phyloP scores from a whole-genome alignment of 1,284 basidiomycete genomes.

The Ustilago cynodontis region DNA sequence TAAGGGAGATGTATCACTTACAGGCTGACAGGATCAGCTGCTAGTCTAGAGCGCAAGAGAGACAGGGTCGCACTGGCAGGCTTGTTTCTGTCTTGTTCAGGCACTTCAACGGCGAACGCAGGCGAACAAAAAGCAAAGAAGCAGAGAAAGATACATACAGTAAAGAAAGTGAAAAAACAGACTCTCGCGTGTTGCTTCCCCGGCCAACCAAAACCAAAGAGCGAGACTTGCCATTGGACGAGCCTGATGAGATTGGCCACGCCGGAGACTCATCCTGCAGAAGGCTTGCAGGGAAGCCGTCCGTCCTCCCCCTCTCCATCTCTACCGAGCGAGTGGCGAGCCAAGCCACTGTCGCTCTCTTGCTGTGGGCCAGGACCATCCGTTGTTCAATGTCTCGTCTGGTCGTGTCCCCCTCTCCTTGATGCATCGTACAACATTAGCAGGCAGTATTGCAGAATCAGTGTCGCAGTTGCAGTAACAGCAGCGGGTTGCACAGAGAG shows the following conservation, averaged over 20 bases:
- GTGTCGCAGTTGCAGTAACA: too few species aligned
- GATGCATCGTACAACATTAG: neutral
- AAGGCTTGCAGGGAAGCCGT: neutral
- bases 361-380: slow-evolving; percentile 1
- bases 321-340: neutral
- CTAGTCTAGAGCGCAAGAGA: neutral
- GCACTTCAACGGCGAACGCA: too few species aligned
- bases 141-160: too few species aligned
- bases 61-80: slow-evolving; percentile 1
- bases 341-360: neutral
- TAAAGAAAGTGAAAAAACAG: neutral
- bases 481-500: too few species aligned
- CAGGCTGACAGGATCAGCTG: neutral
- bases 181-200: slow-evolving; percentile 1
- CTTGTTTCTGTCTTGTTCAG: too few species aligned
- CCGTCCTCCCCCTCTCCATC: too few species aligned
- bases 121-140: too few species aligned
- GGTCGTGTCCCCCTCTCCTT: neutral
- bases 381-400: slow-evolving; percentile 1
- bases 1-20: too few species aligned
- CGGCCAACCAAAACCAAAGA: neutral
- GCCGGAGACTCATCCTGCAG: neutral
- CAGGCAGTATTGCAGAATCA: neutral
- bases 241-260: neutral
- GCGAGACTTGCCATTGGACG: neutral